Base-by-base conservation (phyloP, 2,329 filamentous ascomycete genomes). In the Alternaria brassicicola region DNA sequence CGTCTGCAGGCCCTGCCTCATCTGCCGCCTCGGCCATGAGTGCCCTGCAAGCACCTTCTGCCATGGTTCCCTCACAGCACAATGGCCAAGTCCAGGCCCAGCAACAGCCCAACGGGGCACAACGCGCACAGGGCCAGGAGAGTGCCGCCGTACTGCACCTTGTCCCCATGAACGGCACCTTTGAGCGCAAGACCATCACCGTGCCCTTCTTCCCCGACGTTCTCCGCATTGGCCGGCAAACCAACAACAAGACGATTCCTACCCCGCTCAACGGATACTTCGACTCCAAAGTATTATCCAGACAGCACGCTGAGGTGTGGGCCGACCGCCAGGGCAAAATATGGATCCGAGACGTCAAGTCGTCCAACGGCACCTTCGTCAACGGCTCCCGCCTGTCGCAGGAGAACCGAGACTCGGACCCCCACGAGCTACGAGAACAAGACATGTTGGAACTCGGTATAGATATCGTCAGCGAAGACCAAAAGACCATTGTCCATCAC, bases 331-430 rank as follows among this genome's bases (percentile, higher is more conserved):
- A 80, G 61, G 93, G 93, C 52, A 96, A 97, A 75, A 90, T 99
- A 41, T 98, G 89, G 86, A 98, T 99, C 67, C 88, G 93, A 57
- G 95, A 99, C 79, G 91, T 99, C 69, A 99, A 98, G 79, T 98
- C 95, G 0, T 99, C 95, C 38, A 99, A 99, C 75, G 95, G 95
- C 57, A 99, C 95, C 1, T 99, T 99, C 78, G 94, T 99, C 67
- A 99, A 99, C 71, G 93, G 93, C 19, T 87, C 90, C 53, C 88
- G 95, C 28, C 78, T 99, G 59, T 98, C 95, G 2, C 91, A 88
- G 52, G 95, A 99, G 76, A 99, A 97, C 71, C 88, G 93, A 68
- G 95, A 99, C 78, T 98, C 94, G 0, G 95, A 98, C 61, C 93
- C 95, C 0, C 92, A 97, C 74, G 94, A 98, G 74, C 82, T 99